phyloP scores from a whole-genome alignment of 345 rosid species.

The Adansonia digitata region DNA sequence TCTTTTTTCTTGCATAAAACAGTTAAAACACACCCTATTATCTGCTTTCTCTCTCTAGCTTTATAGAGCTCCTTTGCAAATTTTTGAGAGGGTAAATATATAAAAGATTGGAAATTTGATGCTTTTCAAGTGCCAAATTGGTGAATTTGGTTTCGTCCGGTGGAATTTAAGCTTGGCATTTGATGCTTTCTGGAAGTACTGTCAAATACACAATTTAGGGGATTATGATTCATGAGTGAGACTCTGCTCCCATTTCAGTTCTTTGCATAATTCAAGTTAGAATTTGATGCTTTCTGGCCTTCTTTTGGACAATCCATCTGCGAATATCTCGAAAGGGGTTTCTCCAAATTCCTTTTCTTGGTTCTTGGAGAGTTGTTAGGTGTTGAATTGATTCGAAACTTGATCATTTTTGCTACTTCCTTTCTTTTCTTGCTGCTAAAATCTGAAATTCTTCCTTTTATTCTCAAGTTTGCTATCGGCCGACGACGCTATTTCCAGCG shows the following conservation, averaged over 20 bases:
- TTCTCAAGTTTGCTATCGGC: too few species aligned
- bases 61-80: conserved; percentile 18
- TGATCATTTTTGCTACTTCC: conserved; percentile 13
- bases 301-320: conserved; percentile 37
- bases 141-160: conserved; percentile 36
- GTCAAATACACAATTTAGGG: conserved; percentile 30
- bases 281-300: conserved; percentile 46
- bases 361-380: conserved; percentile 21
- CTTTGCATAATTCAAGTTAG: conserved; percentile 42
- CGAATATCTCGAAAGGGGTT: conserved; percentile 46
- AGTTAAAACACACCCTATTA: conserved; percentile 13
- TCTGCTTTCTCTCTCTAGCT: conserved; percentile 20
- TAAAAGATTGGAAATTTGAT: conserved; percentile 63
- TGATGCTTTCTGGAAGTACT: conserved; percentile 43
- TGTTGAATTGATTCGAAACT: conserved; percentile 43
- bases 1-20: conserved; percentile 7
- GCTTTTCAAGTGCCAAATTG: conserved; percentile 43
- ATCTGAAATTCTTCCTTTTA: too few species aligned
- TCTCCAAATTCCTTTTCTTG: conserved; percentile 20
- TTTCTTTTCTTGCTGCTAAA: too few species aligned
- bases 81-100: conserved; percentile 28
- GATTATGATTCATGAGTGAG: conserved; percentile 34
- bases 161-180: conserved; percentile 54
- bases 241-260: conserved; percentile 33
- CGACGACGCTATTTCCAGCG: too few species aligned